Conservation (phyloP, 2,329 filamentous ascomycete genomes). For the Paracorniculantispora psalliotae region DNA sequence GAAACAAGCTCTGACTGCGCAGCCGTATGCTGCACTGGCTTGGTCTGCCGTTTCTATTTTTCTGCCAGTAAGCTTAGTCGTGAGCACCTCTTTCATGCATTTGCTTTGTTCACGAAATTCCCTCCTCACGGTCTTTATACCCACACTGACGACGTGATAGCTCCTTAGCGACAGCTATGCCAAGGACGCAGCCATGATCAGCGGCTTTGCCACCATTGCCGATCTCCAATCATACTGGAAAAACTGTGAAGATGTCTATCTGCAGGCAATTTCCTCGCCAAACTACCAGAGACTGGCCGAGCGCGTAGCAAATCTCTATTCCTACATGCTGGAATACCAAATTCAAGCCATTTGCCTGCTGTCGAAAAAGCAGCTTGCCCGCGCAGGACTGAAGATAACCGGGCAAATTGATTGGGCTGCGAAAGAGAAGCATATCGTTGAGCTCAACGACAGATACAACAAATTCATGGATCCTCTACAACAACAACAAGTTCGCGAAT, state of each 20-base stretch:
- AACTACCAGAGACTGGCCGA: neutral
- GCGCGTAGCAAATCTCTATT: neutral
- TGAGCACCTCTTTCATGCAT: too few species aligned
- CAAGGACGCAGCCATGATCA: slow-evolving; percentile 1
- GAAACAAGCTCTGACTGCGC: neutral
- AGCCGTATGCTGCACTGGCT: slow-evolving; percentile 2
- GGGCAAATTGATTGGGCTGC: neutral
- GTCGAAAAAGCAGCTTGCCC: neutral
- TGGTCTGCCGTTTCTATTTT: slow-evolving; percentile 5
- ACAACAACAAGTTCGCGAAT: neutral
- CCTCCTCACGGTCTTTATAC: too few species aligned
- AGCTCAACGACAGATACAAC: neutral
- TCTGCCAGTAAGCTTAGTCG: neutral
- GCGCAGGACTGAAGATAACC: neutral
- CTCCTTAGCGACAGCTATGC: neutral
- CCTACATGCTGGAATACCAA: slow-evolving; percentile 6
- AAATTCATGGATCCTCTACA: neutral
- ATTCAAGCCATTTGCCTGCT: neutral
- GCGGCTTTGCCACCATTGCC: neutral
- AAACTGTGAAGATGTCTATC: neutral
- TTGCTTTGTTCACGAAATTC: too few species aligned
- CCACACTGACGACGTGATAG: neutral
- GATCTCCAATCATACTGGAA: slow-evolving; percentile 6
- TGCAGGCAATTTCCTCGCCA: neutral
- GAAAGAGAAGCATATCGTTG: neutral